phyloP scores from a whole-genome alignment of 2,329 filamentous ascomycete species.

The Pseudogymnoascus sp. region DNA sequence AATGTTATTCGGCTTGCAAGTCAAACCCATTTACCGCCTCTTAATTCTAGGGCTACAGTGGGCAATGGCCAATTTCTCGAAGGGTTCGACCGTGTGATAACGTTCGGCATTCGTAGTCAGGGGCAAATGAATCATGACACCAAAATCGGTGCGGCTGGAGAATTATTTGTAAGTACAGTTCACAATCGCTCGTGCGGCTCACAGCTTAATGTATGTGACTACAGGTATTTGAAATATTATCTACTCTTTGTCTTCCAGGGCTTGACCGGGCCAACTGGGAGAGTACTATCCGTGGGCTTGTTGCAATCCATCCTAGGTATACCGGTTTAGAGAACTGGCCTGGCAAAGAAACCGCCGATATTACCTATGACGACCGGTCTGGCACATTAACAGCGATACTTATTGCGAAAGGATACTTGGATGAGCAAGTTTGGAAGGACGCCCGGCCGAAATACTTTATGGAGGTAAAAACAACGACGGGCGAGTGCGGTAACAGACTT shows the following conservation, averaged over 20 bases:
- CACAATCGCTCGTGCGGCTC: too few relatives aligned
- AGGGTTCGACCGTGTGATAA: too few relatives aligned
- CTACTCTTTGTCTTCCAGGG: constrained; percentile 24
- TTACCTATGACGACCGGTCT: constrained; percentile 35
- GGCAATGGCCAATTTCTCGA: too few relatives aligned
- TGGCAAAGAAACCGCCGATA: constrained; percentile 38
- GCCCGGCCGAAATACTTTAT: constrained; percentile 36
- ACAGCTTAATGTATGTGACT: not conserved
- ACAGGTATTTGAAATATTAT: constrained; percentile 38
- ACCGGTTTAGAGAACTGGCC: constrained; percentile 33
- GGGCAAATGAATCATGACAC: too few relatives aligned
- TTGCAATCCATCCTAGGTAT: constrained; percentile 34
- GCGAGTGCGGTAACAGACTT: constrained; percentile 33
- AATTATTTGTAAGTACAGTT: constrained; percentile 23
- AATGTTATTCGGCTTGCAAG: too few relatives aligned
- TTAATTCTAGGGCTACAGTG: too few relatives aligned
- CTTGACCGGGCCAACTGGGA: constrained; percentile 39
- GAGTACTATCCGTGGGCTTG: constrained; percentile 39
- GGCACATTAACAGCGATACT: constrained; percentile 30
- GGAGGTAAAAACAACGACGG: constrained; percentile 44
- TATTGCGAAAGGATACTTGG: constrained; percentile 30
- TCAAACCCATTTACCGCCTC: too few relatives aligned
- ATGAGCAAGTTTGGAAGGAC: constrained; percentile 22
- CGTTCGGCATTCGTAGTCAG: too few relatives aligned
- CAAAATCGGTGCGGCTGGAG: constrained; percentile 26